Evolutionary conservation across 768 basidiomycete genomes (phyloP).

Genomic region (Russula lepida): DNA sequence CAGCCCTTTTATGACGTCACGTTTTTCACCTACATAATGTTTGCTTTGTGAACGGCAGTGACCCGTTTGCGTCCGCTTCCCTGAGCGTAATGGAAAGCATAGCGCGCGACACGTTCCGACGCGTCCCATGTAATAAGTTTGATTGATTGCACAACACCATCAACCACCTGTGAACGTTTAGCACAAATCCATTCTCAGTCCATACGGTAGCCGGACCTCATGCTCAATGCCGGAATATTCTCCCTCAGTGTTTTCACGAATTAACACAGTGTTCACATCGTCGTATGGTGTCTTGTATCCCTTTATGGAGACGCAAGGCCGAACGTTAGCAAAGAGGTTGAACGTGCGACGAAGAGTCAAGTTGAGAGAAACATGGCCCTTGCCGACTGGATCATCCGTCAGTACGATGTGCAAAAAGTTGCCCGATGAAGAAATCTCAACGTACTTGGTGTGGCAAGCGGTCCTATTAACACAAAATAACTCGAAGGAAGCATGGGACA

Average conservation of each 20-base stretch:
- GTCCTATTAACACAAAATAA: slow-evolving; percentile 51
- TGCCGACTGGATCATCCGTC: slow-evolving; percentile 61
- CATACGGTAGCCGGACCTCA: slow-evolving; percentile 49
- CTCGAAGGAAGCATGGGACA: background rate
- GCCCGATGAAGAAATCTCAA: slow-evolving; percentile 18
- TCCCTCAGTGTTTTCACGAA: slow-evolving; percentile 99
- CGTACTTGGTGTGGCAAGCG: slow-evolving; percentile 94
- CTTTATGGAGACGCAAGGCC: slow-evolving; percentile 90
- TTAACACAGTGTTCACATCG: slow-evolving; percentile 94
- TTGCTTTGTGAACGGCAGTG: slow-evolving; percentile 98
- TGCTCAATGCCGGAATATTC: slow-evolving; percentile 99
- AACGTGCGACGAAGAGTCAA: slow-evolving; percentile 95
- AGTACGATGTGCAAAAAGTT: slow-evolving; percentile 9
- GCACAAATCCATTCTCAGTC: background rate
- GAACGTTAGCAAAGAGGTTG: slow-evolving; percentile 97
- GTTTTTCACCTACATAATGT: slow-evolving; percentile 70
- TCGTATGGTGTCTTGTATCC: slow-evolving; percentile 99
- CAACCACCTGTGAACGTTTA: slow-evolving; percentile 57
- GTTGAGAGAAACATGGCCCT: slow-evolving; percentile 98
- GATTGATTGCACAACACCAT: slow-evolving; percentile 98
- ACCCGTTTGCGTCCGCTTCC: slow-evolving; percentile 81
- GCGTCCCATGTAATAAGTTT: slow-evolving; percentile 99
- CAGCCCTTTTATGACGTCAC: slow-evolving; percentile 7
- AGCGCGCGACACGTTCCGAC: slow-evolving; percentile 95
- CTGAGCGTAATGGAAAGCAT: slow-evolving; percentile 97